phyloP scores from a whole-genome alignment of 2,329 filamentous ascomycete species.

The Penicillium sp. region DNA sequence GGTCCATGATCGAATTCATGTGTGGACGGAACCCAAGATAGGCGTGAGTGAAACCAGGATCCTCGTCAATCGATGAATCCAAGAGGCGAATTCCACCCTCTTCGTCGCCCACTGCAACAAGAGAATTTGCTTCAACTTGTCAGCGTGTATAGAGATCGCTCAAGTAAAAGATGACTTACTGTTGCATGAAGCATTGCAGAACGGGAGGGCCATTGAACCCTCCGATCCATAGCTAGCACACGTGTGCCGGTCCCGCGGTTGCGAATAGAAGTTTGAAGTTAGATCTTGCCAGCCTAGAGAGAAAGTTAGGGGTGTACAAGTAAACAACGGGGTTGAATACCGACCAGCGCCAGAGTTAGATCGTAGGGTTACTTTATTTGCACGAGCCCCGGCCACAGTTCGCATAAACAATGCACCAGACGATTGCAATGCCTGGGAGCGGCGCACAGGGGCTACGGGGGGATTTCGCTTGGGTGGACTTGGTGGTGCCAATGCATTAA shows the following conservation, averaged over 20 bases:
- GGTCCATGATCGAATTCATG: conserved; percentile 68
- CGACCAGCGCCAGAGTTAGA: conserved; percentile 37
- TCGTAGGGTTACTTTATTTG: conserved; percentile 32
- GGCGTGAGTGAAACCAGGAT: conserved; percentile 52
- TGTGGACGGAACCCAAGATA: conserved; percentile 63
- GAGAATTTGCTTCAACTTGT: conserved; percentile 54
- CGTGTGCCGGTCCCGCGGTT: conserved; percentile 52
- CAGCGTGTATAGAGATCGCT: conserved; percentile 11
- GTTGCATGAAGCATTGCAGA: conserved; percentile 65
- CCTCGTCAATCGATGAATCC: conserved; percentile 54
- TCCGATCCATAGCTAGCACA: conserved; percentile 40
- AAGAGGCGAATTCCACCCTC: conserved; percentile 63
- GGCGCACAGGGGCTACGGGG: conserved; percentile 32
- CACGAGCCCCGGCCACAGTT: conserved; percentile 30
- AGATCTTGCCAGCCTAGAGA: conserved; percentile 55
- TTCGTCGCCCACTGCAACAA: conserved; percentile 69
- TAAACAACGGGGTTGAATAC: conserved; percentile 13
- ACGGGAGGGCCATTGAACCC: conserved; percentile 54
- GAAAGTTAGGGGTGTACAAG: conserved; percentile 16
- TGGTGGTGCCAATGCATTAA: conserved; percentile 15
- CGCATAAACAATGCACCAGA: conserved; percentile 40
- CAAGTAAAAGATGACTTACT: conserved; percentile 44
- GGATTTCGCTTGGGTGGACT: conserved; percentile 20
- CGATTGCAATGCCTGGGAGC: conserved; percentile 36
- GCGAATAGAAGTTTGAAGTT: conserved; percentile 59